These are phyloP conservation scores for Casuarina equisetifolia DNA, from an alignment of 306 rosid species.

Conservation along the genomic window DNA sequence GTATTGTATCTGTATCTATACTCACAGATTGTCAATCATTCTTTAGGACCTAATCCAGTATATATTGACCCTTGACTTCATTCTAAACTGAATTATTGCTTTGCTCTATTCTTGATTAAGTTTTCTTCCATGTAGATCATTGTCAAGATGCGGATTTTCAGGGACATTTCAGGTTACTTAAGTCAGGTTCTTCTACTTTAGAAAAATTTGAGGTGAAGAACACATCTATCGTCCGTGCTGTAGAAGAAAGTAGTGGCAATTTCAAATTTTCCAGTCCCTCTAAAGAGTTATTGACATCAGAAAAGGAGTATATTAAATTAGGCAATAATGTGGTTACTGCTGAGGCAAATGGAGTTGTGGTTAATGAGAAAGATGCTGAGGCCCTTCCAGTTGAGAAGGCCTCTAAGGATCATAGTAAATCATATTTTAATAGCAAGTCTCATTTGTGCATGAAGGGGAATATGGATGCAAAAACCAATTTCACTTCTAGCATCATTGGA, in stretches of 20 bases:
- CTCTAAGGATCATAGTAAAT: conserved; percentile 22
- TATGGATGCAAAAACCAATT: conserved; percentile 32
- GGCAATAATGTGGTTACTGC: conserved; percentile 26
- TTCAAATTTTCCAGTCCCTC: conserved; percentile 33
- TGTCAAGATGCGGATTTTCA: conserved; percentile 41
- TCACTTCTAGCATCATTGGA: conserved; percentile 31
- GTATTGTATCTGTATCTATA: background rate
- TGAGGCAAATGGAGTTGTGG: conserved; percentile 38
- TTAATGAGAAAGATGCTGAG: conserved; percentile 37
- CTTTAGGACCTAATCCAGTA: conserved; percentile 17
- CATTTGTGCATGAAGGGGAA: conserved; percentile 33
- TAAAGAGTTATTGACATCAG: conserved; percentile 22
- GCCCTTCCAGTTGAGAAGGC: conserved; percentile 31
- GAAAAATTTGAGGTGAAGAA: conserved; percentile 39
- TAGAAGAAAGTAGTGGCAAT: conserved; percentile 30
- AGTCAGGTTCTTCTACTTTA: conserved; percentile 34
- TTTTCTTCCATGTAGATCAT: conserved; percentile 47
- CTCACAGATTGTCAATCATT: background rate
- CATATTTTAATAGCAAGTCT: conserved; percentile 32
- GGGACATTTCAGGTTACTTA: conserved; percentile 38
- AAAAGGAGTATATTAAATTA: conserved; percentile 40
- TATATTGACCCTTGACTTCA: conserved; percentile 16
- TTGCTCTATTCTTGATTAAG: conserved; percentile 21
- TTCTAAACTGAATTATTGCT: conserved; percentile 19
- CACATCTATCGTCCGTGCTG: conserved; percentile 15